These are phyloP conservation scores for Melampsora medusae DNA, from an alignment of 1,284 basidiomycete species.

Conservation along the genomic window DNA sequence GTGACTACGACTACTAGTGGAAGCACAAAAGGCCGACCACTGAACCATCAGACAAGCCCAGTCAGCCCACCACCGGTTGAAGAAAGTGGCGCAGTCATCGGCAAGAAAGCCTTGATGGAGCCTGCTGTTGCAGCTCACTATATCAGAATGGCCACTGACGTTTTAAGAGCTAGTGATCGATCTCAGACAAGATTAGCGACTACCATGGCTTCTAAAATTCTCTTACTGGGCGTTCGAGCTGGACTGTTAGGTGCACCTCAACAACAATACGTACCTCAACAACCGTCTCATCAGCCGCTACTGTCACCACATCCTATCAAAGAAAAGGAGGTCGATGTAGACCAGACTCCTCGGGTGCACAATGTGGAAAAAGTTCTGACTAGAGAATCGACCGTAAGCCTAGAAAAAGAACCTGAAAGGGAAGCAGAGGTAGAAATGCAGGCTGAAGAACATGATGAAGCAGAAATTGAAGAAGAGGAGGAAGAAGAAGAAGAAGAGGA, in stretches of 20 bases:
- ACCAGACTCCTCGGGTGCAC: background rate
- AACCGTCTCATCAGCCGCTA: background rate
- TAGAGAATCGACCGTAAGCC: background rate
- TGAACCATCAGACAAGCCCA: background rate
- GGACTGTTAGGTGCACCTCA: constrained; percentile 29
- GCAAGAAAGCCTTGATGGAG: constrained; percentile 41
- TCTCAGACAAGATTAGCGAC: constrained; percentile 41
- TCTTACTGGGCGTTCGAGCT: constrained; percentile 28
- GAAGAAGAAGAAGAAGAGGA: background rate
- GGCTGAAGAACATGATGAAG: background rate
- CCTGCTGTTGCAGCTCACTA: constrained; percentile 39
- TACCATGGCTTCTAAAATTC: constrained; percentile 41
- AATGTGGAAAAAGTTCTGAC: background rate
- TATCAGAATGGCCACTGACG: constrained; percentile 43
- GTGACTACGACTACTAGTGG: constrained; percentile 4
- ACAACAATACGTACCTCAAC: background rate
- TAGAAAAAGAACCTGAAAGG: background rate
- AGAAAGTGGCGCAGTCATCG: background rate
- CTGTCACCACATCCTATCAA: background rate
- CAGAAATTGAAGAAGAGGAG: constrained; percentile 2
- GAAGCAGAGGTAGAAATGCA: background rate
- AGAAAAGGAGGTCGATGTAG: background rate
- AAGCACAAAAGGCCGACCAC: background rate
- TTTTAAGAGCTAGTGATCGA: constrained; percentile 30
- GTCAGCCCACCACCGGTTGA: background rate